Percentiles rank a stretch among this genome's conserved stretches.
phyloP scores from a whole-genome alignment of 2,329 filamentous ascomycete species.

The Eutypella sp. region DNA sequence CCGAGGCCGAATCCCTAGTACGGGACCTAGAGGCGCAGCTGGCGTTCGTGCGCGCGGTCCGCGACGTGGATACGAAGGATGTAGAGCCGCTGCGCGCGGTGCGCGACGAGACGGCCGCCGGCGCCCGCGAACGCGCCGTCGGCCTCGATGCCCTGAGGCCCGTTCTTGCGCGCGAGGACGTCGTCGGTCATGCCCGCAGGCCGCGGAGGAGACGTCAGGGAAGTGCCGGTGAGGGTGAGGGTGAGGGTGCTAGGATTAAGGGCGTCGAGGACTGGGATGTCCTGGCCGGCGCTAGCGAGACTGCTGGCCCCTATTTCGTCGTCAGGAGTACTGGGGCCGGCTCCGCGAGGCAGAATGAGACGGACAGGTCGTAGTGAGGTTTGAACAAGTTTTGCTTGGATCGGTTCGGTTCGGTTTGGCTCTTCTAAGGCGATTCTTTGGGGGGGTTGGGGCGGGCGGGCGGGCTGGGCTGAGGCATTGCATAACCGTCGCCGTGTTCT shows the following conservation, averaged over 20 bases:
- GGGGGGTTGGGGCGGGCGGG: too few relatives aligned
- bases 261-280: conserved; percentile 64
- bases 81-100: conserved; percentile 73
- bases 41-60: conserved; percentile 84
- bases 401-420: too few relatives aligned
- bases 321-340: conserved; percentile 52
- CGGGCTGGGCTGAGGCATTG: too few relatives aligned
- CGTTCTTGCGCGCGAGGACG: conserved; percentile 55
- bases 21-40: conserved; percentile 73
- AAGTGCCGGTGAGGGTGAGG: not conserved
- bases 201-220: conserved; percentile 16
- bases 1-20: conserved; percentile 63
- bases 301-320: conserved; percentile 69
- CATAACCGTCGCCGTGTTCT: too few relatives aligned
- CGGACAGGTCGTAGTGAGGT: not conserved
- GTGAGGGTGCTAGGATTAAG: conserved; percentile 5
- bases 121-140: conserved; percentile 52
- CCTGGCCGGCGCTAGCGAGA: conserved; percentile 59
- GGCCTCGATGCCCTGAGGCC: conserved; percentile 51
- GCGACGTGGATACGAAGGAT: conserved; percentile 67
- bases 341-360: not conserved
- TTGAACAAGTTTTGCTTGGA: too few relatives aligned
- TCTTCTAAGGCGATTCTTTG: too few relatives aligned
- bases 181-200: conserved; percentile 48
- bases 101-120: conserved; percentile 67